Base-by-base conservation (phyloP, 208 protist species). In the Trypanosomatidae sp. region DNA sequence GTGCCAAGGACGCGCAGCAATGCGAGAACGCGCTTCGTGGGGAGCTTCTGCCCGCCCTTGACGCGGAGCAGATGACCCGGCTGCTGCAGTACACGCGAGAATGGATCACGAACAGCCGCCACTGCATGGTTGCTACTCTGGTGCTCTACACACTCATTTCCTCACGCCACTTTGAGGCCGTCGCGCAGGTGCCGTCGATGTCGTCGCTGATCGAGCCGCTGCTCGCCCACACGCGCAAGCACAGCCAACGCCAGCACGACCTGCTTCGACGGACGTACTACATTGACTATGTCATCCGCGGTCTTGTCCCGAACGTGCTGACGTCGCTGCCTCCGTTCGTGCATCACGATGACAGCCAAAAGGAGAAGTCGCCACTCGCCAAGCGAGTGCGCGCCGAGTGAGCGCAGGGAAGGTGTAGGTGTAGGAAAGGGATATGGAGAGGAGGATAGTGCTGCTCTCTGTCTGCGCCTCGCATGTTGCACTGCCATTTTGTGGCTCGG, bases 21-120 rank as follows among this genome's bases (percentile, higher is more conserved):
- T 96, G 91, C 72, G 91, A 95, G 79, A 59, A 68, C 41, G 74
- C 81, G 8, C 78, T 98, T 50, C 80, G 83, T 10, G n/a, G 47
- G 0, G 80, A 81, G 70, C 77, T 98, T 36, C 70, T 96, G 56
- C 88, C 89, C 0, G 49, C 69, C 0, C 81, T 96, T 13, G 73
- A 73, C 22, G 83, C 86, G 62, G 89, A 93, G 12, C 71, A 92
- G 53, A 62, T 98, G 67, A 70, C 85, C 6, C 85, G 84, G 9
- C 79, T 97, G n/a, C 78, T 98, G 66, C 83, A 96, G 76, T 98
- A 94, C 80, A 95, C 89, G 43, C 90, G 90, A 1, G 91, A 98
- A 83, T 98, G 94, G 94, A 85, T 97, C 47, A 94, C 90, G 15
- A 98, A 97, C 83, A 94, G 89, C 52, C 91, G 91, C 4, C 85